These are phyloP conservation scores for Solanum chilense DNA, from an alignment of 257 asterid species.

Conservation along the genomic window DNA sequence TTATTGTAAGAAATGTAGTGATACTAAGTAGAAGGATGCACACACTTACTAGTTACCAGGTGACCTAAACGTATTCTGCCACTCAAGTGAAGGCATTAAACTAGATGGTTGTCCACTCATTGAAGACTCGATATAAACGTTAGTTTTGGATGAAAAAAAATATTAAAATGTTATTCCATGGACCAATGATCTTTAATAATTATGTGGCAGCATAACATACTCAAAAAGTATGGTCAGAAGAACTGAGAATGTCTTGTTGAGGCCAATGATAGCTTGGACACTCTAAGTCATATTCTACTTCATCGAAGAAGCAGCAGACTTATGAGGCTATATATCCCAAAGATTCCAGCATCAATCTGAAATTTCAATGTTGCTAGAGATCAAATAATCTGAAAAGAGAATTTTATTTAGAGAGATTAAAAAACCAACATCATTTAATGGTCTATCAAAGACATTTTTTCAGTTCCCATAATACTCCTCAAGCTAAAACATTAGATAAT, in stretches of 20 bases:
- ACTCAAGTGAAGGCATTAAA: not conserved
- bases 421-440: no score
- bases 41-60: conserved; percentile 37
- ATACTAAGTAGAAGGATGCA: conserved; percentile 41
- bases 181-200: not conserved
- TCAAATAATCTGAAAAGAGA: no score
- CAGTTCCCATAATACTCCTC: not conserved
- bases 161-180: not conserved
- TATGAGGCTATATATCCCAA: conserved; percentile 9
- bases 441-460: no score
- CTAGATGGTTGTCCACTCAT: not conserved
- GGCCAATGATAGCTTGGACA: conserved; percentile 52
- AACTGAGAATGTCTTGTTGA: conserved; percentile 44
- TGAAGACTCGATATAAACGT: not conserved
- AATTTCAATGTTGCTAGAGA: not conserved
- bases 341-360: not conserved
- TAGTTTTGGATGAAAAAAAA: not conserved
- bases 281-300: conserved; percentile 49
- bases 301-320: conserved; percentile 31
- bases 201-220: not conserved
- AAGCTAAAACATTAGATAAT: no score
- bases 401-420: no score
- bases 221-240: conserved; percentile 26
- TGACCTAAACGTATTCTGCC: no score
- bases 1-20: conserved; percentile 35